phyloP scores from a whole-genome alignment of 1,284 basidiomycete species.

The Sporisorium reilianum region DNA sequence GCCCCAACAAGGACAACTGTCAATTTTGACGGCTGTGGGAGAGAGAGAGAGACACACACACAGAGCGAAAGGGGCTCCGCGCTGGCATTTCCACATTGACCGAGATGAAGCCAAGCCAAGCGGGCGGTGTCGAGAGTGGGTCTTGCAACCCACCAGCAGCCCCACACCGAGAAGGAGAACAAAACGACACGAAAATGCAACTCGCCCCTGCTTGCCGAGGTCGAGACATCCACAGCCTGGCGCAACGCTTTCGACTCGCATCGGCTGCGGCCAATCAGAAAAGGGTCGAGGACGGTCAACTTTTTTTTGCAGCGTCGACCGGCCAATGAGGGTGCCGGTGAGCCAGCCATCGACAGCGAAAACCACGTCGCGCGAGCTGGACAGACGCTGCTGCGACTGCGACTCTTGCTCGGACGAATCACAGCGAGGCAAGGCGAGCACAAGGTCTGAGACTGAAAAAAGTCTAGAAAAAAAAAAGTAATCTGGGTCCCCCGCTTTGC shows the following conservation, averaged over 20 bases:
- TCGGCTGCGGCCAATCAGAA: background rate
- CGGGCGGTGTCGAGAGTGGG: background rate
- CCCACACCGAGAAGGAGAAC: background rate
- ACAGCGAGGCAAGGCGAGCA: background rate
- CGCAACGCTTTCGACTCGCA: background rate
- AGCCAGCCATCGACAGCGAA: background rate
- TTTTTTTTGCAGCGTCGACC: background rate
- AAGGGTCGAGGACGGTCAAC: background rate
- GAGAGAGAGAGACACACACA: background rate
- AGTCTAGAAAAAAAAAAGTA: slow-evolving; percentile 23
- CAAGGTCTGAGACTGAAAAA: slow-evolving; percentile 24
- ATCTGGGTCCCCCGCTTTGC: slow-evolving; percentile 33
- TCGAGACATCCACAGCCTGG: slow-evolving; percentile 1
- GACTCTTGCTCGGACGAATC: slow-evolving; percentile 20
- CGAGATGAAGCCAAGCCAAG: background rate
- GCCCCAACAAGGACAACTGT: no score
- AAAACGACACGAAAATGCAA: background rate
- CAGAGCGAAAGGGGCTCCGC: background rate
- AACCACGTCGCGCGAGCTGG: background rate
- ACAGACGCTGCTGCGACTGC: background rate
- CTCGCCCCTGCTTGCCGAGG: background rate
- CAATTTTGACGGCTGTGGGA: no score
- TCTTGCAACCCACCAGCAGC: background rate
- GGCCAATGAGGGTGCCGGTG: background rate
- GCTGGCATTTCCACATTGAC: background rate